Evolutionary conservation across 371 early-diverging fungal genomes (phyloP), one percentile per base, ranked within the genome.

Genomic region (Parasitella parasitica): DNA sequence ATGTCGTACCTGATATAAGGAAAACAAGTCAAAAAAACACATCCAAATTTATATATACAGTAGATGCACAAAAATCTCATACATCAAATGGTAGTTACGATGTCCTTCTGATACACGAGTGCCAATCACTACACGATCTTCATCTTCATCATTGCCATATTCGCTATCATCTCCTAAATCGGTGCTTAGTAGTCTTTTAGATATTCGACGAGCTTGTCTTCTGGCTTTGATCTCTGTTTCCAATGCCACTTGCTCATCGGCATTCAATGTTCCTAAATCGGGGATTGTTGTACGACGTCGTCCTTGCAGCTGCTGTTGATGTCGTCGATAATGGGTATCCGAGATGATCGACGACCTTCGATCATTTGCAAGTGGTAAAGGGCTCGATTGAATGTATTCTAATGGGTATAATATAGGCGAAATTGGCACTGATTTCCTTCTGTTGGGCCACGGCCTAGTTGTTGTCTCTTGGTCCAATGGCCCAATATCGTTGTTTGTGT

Each of bases 61-160:
- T 38, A 51, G 38, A 36, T 20, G 0, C 5, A 58, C 35, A 39
- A 18, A 28, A 22, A 43, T 15, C 16, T 30, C 61, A 66, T 62
- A 97, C 98, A 97, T 97, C 39, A 97, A 85, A 48, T 93, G 86
- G 62, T 89, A 89, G 69, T 87, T 89, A 37, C 76, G 81, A 71
- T 89, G 89, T 4, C 82, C 88, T 71, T 87, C 88, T 7, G 78
- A 80, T 24, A 89, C 84, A 18, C 84, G 76, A 18, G 87, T 89
- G 28, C 89, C 89, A 27, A 89, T 84, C 36, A 80, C 20, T 0
- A 85, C 83, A 20, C 75, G 73, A 46, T 85, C 82, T 7, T 82
- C 80, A 13, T 85, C 82, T 5, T 84, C 83, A 20, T 43, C 22
- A 22, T 43, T 6, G 11, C 22, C 43, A 2, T 9, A 20, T 18